Conservation (phyloP, 176 grass and related monocot genomes). For the Tillandsia leiboldiana region DNA sequence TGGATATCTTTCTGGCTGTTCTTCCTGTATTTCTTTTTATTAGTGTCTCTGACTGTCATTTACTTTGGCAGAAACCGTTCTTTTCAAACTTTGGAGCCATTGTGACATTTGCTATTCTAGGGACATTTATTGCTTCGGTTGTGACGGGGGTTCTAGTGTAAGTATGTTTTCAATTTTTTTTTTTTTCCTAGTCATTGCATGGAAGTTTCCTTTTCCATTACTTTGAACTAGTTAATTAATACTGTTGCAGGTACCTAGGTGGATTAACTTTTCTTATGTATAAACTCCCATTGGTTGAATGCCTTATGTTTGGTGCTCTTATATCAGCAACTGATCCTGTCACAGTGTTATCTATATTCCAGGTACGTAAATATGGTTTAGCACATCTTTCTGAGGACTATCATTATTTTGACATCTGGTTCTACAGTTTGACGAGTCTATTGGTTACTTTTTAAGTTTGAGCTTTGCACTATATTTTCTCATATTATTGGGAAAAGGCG, state of each 20-base stretch:
- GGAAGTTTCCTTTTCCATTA: not conserved
- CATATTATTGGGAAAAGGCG: no score
- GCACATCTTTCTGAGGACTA: conserved; percentile 2
- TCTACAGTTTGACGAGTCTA: no score
- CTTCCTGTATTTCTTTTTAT: conserved; percentile 12
- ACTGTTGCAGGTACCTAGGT: conserved; percentile 70
- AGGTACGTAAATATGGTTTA: conserved; percentile 36
- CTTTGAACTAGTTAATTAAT: conserved; percentile 5
- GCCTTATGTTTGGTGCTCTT: conserved; percentile 93
- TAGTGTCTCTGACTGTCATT: conserved; percentile 13
- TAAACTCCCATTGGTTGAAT: conserved; percentile 82
- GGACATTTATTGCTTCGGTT: conserved; percentile 85
- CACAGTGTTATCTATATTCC: conserved; percentile 97
- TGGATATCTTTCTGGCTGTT: not conserved
- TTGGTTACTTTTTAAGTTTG: no score
- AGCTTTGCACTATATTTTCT: no score
- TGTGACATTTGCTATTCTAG: conserved; percentile 91
- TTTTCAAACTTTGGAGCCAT: conserved; percentile 99
- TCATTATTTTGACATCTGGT: not conserved
- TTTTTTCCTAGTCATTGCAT: conserved; percentile 5
- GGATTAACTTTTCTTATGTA: conserved; percentile 98
- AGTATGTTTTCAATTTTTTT: conserved; percentile 22
- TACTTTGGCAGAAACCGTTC: conserved; percentile 80
- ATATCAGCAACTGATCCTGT: conserved; percentile 99
- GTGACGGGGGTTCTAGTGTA: conserved; percentile 97